Evolutionary conservation across 2,329 filamentous ascomycete genomes (phyloP).

Genomic region (Fusarium algeriense): DNA sequence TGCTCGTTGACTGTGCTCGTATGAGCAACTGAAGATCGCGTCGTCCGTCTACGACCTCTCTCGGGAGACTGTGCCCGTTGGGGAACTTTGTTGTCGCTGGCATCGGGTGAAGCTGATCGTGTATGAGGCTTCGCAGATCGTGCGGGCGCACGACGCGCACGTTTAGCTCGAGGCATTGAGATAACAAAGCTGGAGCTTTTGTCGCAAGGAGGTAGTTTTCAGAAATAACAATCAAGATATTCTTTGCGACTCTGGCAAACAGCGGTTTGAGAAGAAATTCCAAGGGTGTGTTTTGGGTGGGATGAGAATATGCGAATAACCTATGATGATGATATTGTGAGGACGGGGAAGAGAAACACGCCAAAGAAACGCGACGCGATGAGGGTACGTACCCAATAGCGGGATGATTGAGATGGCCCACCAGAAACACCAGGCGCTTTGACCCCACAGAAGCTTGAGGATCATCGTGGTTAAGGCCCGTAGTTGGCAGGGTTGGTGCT

Average conservation of each 20-base stretch:
- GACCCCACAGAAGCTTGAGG: constrained; percentile 21
- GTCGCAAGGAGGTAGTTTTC: neutral
- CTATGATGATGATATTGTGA: constrained; percentile 44
- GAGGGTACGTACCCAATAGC: constrained; percentile 27
- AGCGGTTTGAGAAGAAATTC: constrained; percentile 3
- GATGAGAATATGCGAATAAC: constrained; percentile 13
- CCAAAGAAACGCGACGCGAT: constrained; percentile 50
- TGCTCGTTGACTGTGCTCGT: constrained; percentile 45
- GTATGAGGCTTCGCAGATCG: constrained; percentile 40
- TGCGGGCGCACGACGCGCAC: constrained; percentile 45
- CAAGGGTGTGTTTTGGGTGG: constrained; percentile 4
- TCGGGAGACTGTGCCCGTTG: constrained; percentile 33
- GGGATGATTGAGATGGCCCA: constrained; percentile 11
- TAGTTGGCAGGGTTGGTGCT: neutral
- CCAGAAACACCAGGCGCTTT: constrained; percentile 38
- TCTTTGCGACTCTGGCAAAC: constrained; percentile 11
- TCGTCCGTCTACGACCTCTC: constrained; percentile 44
- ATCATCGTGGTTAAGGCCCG: constrained; percentile 6
- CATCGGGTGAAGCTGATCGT: constrained; percentile 35
- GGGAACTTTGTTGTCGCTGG: constrained; percentile 30
- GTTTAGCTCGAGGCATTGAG: constrained; percentile 50
- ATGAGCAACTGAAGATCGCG: constrained; percentile 39
- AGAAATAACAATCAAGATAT: neutral
- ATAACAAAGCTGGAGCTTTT: neutral
- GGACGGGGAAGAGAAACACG: constrained; percentile 46